These are phyloP conservation scores for Hypericum perforatum DNA, from an alignment of 345 rosid genomes.

Conservation along the genomic window DNA sequence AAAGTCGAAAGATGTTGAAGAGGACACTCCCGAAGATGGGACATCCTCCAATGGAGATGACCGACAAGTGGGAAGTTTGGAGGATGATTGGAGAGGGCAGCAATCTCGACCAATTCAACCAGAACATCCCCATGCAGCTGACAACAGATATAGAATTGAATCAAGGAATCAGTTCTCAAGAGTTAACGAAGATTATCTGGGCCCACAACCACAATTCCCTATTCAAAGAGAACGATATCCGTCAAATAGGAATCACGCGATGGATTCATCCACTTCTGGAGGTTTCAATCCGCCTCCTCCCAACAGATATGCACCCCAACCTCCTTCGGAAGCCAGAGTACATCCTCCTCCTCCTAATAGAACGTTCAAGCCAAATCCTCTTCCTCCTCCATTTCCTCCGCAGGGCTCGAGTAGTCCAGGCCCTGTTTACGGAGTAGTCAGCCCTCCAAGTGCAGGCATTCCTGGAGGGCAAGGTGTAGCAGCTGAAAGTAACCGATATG, in stretches of 20 bases:
- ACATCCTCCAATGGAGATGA: slow-evolving; percentile 7
- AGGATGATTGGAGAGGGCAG: slow-evolving; percentile 10
- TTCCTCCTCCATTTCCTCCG: slow-evolving; percentile 7
- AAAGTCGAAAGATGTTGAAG: slow-evolving; percentile 26
- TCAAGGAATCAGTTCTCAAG: slow-evolving; percentile 21
- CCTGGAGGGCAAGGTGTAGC: slow-evolving; percentile 15
- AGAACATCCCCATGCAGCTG: slow-evolving; percentile 14
- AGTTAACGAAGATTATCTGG: slow-evolving; percentile 5
- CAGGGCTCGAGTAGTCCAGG: slow-evolving; percentile 4
- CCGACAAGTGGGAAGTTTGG: slow-evolving; percentile 6
- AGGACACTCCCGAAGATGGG: slow-evolving; percentile 11
- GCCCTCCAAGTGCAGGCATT: slow-evolving; percentile 22
- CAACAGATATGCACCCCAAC: slow-evolving; percentile 9
- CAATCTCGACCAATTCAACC: slow-evolving; percentile 3
- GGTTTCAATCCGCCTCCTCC: slow-evolving; percentile 14
- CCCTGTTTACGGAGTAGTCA: slow-evolving; percentile 52
- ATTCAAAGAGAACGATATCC: slow-evolving; percentile 19
- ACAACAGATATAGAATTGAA: slow-evolving; percentile 46
- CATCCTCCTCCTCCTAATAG: slow-evolving; percentile 16
- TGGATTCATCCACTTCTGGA: slow-evolving; percentile 11
- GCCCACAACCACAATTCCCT: slow-evolving; percentile 19
- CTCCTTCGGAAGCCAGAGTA: background rate
- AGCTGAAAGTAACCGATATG: background rate
- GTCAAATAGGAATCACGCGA: slow-evolving; percentile 9
- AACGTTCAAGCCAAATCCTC: slow-evolving; percentile 18